phyloP scores from a whole-genome alignment of 176 grass and related monocot genomes.

The Phoenix dactylifera region DNA sequence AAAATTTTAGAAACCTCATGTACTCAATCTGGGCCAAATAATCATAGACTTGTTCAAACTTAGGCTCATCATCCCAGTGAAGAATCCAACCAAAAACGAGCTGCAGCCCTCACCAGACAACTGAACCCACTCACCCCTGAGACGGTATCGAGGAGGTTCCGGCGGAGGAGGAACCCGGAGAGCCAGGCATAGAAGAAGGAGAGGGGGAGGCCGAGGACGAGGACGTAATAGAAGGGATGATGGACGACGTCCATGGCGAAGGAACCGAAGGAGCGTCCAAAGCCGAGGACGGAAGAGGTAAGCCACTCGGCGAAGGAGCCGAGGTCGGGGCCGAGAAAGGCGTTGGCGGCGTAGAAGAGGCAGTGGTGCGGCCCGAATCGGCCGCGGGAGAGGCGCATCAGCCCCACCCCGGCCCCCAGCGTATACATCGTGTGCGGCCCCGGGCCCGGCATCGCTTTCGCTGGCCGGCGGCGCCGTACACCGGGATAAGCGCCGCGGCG shows the following conservation, averaged over 20 bases:
- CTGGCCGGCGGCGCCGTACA: too few species aligned
- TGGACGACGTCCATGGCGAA: slow-evolving; percentile 66
- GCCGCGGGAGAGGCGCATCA: slow-evolving; percentile 39
- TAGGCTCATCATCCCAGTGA: too few species aligned
- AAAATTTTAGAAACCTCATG: too few species aligned
- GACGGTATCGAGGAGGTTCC: slow-evolving; percentile 40
- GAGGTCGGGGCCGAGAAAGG: slow-evolving; percentile 89
- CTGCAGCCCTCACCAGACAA: too few species aligned
- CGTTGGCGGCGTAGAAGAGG: slow-evolving; percentile 66
- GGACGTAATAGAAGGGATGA: slow-evolving; percentile 75
- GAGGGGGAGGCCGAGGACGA: slow-evolving; percentile 71
- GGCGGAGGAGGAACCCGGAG: slow-evolving; percentile 33
- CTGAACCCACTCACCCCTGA: slow-evolving; percentile 25
- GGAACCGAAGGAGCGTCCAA: slow-evolving; percentile 14
- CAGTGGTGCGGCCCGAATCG: slow-evolving; percentile 83
- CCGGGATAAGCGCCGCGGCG: too few species aligned
- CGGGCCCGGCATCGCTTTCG: slow-evolving; percentile 53
- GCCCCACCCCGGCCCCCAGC: slow-evolving; percentile 40
- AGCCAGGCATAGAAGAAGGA: slow-evolving; percentile 56
- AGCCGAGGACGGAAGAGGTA: slow-evolving; percentile 31
- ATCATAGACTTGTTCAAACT: too few species aligned
- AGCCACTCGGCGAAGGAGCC: slow-evolving; percentile 89
- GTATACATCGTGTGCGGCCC: slow-evolving; percentile 91
- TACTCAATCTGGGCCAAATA: too few species aligned
- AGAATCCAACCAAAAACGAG: too few species aligned